These are phyloP conservation scores for Entelexis sorbosivorans DNA, from an alignment of 1,139 yeast genomes.

Conservation along the genomic window DNA sequence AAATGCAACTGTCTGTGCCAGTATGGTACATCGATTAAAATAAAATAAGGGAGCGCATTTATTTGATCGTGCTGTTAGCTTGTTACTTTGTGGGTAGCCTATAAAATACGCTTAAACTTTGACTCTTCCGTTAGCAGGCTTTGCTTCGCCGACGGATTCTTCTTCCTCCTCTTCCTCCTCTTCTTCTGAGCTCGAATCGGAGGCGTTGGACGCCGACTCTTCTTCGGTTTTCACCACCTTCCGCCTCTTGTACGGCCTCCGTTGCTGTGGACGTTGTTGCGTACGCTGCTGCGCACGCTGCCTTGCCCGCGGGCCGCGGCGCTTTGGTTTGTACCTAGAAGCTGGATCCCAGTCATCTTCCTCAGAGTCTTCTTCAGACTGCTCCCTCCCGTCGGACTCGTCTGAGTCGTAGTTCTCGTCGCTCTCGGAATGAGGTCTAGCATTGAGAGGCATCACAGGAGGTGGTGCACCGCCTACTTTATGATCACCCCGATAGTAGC, in stretches of 20 bases:
- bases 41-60: too few species aligned
- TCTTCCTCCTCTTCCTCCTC: neutral
- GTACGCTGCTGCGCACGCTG: neutral
- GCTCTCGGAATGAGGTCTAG: neutral
- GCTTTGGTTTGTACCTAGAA: neutral
- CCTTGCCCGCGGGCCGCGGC: neutral
- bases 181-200: neutral
- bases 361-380: neutral
- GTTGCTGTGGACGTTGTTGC: too few species aligned
- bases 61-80: too few species aligned
- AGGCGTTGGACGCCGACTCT: neutral
- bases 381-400: neutral
- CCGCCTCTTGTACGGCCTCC: neutral
- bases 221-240: neutral
- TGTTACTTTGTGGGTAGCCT: too few species aligned
- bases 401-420: neutral
- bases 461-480: constrained; percentile 13
- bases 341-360: neutral
- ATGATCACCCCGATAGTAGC: too few species aligned
- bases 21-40: too few species aligned
- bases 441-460: constrained; percentile 12
- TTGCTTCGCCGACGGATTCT: too few species aligned
- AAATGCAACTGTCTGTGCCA: too few species aligned
- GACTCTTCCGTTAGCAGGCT: neutral
- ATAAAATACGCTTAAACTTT: neutral